Conservation (phyloP, 352 stramenopile species). For the Nothophytophthora sp. region DNA sequence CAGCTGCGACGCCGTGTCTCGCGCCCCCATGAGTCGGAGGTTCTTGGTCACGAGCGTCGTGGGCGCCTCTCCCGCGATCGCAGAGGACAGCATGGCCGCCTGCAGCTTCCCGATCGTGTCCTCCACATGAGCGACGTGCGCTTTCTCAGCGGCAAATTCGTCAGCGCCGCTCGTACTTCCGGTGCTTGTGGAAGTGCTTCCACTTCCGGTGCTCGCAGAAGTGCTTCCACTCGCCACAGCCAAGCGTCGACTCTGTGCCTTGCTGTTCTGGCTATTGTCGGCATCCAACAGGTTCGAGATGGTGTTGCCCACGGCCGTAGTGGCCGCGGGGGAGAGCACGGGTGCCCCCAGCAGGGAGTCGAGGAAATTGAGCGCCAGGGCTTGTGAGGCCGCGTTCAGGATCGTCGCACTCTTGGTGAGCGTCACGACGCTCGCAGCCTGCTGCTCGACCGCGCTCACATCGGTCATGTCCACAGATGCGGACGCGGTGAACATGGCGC, state of each 20-base stretch:
- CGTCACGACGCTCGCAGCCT: conserved; percentile 63
- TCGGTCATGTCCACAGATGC: conserved; percentile 54
- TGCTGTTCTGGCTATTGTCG: conserved; percentile 19
- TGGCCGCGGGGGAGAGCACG: conserved; percentile 51
- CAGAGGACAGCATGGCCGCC: conserved; percentile 34
- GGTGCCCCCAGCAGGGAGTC: conserved; percentile 55
- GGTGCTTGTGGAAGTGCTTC: neutral
- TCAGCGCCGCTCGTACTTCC: conserved; percentile 12
- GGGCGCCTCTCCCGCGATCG: conserved; percentile 48
- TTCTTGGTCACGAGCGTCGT: conserved; percentile 69
- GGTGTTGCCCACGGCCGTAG: conserved; percentile 47
- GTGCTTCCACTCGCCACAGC: too few species aligned
- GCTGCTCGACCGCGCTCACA: conserved; percentile 55
- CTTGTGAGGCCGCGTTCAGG: conserved; percentile 46
- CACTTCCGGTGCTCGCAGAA: neutral
- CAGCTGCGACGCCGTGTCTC: conserved; percentile 46
- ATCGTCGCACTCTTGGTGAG: conserved; percentile 65
- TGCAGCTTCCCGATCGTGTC: conserved; percentile 60
- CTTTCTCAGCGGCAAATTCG: conserved; percentile 29
- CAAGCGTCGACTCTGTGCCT: conserved; percentile 12
- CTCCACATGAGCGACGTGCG: conserved; percentile 33
- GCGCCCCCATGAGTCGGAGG: conserved; percentile 45
- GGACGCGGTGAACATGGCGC: conserved; percentile 53
- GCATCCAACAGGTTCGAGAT: conserved; percentile 67
- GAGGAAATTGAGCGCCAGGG: conserved; percentile 52